These are phyloP conservation scores for Cytospora chrysosperma DNA, from an alignment of 2,329 filamentous ascomycete genomes.

Conservation along the genomic window DNA sequence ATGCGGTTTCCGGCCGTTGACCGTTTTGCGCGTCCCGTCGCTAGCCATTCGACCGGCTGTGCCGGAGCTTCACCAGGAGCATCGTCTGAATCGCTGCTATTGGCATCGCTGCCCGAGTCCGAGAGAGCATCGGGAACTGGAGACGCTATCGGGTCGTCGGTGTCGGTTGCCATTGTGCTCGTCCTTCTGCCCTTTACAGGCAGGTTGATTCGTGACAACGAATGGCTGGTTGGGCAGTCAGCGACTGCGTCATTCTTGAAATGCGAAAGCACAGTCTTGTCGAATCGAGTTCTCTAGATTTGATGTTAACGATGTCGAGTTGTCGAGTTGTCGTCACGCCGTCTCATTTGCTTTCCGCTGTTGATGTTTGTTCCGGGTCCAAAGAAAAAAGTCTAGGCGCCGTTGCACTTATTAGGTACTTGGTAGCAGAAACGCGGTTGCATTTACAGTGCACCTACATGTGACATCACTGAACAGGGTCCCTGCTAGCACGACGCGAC, in stretches of 20 bases:
- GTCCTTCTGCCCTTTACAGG: conserved; percentile 10
- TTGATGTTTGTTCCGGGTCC: not conserved
- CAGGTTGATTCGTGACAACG: not conserved
- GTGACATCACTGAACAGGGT: conserved; percentile 22
- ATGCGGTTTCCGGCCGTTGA: conserved; percentile 84
- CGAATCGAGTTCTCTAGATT: not conserved
- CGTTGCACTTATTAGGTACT: too few relatives aligned
- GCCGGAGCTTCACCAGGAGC: conserved; percentile 29
- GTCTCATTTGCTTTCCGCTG: not conserved
- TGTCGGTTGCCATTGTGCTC: conserved; percentile 28
- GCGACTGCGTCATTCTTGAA: not conserved
- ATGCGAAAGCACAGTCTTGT: not conserved
- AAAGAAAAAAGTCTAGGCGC: not conserved
- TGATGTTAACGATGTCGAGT: not conserved
- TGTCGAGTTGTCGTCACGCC: not conserved
- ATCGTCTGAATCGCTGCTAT: conserved; percentile 37
- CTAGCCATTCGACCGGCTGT: conserved; percentile 62
- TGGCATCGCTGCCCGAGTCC: conserved; percentile 37
- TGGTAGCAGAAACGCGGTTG: not conserved
- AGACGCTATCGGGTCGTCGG: conserved; percentile 26
- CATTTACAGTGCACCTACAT: conserved; percentile 3
- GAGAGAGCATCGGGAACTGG: conserved; percentile 33
- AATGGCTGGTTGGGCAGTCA: not conserved
- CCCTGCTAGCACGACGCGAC: not conserved
- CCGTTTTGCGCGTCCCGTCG: conserved; percentile 70